These are phyloP conservation scores for Acanthamoeba healyi DNA, from an alignment of 208 protist genomes.

Conservation along the genomic window DNA sequence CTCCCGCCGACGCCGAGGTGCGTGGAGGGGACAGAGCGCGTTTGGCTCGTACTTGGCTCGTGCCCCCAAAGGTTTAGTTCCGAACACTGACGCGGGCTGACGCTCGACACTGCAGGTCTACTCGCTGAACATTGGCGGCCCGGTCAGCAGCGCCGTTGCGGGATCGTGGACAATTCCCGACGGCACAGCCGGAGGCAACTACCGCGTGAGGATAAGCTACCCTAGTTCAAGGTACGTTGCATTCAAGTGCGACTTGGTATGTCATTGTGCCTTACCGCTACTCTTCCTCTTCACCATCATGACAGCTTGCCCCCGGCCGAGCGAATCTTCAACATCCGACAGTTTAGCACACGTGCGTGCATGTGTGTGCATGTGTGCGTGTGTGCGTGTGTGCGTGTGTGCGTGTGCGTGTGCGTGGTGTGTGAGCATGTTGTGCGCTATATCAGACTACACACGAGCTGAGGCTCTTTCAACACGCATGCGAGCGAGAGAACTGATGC, in stretches of 20 bases:
- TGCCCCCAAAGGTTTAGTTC: no score
- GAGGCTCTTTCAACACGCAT: no score
- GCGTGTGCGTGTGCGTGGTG: no score
- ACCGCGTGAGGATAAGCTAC: not conserved
- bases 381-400: not conserved
- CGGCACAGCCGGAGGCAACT: conserved; percentile 29
- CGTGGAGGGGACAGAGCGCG: not conserved
- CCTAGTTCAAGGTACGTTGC: not conserved
- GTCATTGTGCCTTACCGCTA: not conserved
- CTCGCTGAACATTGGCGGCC: not conserved
- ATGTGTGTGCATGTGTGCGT: not conserved
- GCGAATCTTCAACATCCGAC: conserved; percentile 36
- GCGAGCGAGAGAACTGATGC: no score
- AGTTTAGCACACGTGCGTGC: conserved; percentile 41
- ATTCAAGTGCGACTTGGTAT: not conserved
- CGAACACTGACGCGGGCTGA: no score
- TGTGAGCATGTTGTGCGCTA: no score
- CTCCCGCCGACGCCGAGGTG: not conserved
- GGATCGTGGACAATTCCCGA: conserved; percentile 44
- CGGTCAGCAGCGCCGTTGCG: not conserved
- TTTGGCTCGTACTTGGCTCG: not conserved
- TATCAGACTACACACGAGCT: no score
- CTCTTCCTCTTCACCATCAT: not conserved
- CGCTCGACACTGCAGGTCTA: not conserved
- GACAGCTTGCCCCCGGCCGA: conserved; percentile 16